Conservation (phyloP, 257 asterid genomes). For the Rubia yunnanensis region DNA sequence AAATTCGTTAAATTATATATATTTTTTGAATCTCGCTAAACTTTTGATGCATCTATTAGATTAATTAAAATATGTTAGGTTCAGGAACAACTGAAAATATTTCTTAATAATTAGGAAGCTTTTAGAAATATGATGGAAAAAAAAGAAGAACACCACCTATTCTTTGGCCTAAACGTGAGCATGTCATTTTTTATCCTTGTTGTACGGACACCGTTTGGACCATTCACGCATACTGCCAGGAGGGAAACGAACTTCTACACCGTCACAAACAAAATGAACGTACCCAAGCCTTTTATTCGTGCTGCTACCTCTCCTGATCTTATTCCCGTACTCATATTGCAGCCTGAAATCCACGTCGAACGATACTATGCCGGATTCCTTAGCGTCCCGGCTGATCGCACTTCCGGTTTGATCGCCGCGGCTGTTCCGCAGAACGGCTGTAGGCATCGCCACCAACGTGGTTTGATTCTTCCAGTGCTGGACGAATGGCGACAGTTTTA, state of each 20-base stretch:
- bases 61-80: too few species aligned
- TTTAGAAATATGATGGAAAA: too few species aligned
- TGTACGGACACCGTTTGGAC: neutral
- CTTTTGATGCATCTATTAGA: too few species aligned
- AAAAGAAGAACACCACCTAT: too few species aligned
- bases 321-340: neutral
- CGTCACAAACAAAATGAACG: neutral
- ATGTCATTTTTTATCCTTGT: too few species aligned
- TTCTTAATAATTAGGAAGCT: too few species aligned
- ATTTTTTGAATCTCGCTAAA: too few species aligned
- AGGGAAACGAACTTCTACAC: neutral
- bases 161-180: too few species aligned
- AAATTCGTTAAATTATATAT: too few species aligned
- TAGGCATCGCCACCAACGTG: neutral
- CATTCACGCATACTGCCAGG: neutral
- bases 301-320: neutral
- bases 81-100: too few species aligned
- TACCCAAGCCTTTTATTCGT: neutral
- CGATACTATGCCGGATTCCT: neutral
- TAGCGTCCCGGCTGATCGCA: neutral
- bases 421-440: neutral
- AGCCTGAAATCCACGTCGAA: neutral
- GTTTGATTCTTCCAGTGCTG: neutral
- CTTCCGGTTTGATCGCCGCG: neutral
- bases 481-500: neutral